A percentile compares a stretch with the other conserved stretches of the same genome.
These are phyloP conservation scores for Telopea speciosissima DNA, from an alignment of 177 flowering plant genomes.

Conservation along the genomic window DNA sequence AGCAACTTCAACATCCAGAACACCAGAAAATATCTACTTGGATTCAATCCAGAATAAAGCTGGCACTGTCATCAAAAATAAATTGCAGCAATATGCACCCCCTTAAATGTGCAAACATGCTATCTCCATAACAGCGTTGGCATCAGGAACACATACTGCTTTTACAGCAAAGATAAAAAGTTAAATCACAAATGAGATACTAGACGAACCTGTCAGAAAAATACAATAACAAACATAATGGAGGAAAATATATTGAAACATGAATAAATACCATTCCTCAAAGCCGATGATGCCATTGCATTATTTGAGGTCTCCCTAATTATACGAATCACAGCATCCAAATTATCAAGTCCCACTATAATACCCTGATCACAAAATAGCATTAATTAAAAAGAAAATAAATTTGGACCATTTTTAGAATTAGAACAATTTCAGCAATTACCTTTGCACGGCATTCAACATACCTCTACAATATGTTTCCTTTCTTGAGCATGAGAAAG, in stretches of 20 bases:
- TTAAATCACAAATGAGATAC: not conserved
- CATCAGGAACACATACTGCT: not conserved
- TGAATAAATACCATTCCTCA: slow-evolving; percentile 45
- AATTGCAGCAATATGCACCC: not conserved
- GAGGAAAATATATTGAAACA: not conserved
- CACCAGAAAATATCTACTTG: not conserved
- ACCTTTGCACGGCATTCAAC: not conserved
- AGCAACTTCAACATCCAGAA: slow-evolving; percentile 2
- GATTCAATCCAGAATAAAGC: not conserved
- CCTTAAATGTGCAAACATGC: not conserved
- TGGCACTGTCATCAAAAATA: not conserved
- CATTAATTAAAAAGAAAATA: not conserved
- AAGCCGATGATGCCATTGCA: slow-evolving; percentile 54
- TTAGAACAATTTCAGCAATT: not conserved
- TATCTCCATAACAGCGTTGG: not conserved
- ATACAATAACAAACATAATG: too few relatives aligned
- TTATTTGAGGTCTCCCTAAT: slow-evolving; percentile 70
- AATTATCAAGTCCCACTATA: slow-evolving; percentile 74
- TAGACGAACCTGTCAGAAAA: not conserved
- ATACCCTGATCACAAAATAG: slow-evolving; percentile 52
- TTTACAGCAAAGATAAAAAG: not conserved
- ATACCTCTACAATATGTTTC: slow-evolving; percentile 84
- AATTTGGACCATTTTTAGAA: not conserved
- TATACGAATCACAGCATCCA: slow-evolving; percentile 68
- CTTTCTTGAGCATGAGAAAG: slow-evolving; percentile 79